Conservation (phyloP, 352 stramenopile species). For the Peronospora destructor region DNA sequence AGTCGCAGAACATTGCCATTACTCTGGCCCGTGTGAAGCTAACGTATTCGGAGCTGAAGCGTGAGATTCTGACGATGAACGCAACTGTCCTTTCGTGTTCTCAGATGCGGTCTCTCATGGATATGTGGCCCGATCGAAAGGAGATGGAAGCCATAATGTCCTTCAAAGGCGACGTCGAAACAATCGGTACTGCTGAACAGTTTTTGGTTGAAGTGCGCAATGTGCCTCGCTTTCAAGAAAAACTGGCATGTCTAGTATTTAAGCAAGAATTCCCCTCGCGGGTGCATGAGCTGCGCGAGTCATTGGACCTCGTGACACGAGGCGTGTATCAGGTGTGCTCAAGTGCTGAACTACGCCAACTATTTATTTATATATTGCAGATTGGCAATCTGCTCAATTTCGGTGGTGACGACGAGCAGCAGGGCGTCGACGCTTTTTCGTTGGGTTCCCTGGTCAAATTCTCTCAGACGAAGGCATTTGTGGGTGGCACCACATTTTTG, state of each 20-base stretch:
- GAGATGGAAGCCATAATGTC: conserved; percentile 65
- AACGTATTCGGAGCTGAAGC: conserved; percentile 58
- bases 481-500: conserved; percentile 72
- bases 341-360: conserved; percentile 56
- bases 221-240: conserved; percentile 65
- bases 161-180: conserved; percentile 53
- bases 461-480: conserved; percentile 83
- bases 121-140: conserved; percentile 77
- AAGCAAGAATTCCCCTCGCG: conserved; percentile 80
- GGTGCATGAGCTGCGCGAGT: conserved; percentile 67
- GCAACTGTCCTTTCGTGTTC: conserved; percentile 65
- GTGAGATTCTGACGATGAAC: conserved; percentile 71
- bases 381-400: conserved; percentile 76
- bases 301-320: conserved; percentile 67
- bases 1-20: conserved; percentile 84
- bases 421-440: conserved; percentile 57
- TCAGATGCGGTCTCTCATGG: conserved; percentile 74
- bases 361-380: conserved; percentile 86
- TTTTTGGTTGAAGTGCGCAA: conserved; percentile 70
- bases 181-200: conserved; percentile 62
- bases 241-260: conserved; percentile 69
- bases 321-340: conserved; percentile 76
- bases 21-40: conserved; percentile 74
- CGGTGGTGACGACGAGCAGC: conserved; percentile 40
- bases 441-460: conserved; percentile 77